Evolutionary conservation across 306 rosid genomes (phyloP).

Genomic region (Cucumis hystrix): DNA sequence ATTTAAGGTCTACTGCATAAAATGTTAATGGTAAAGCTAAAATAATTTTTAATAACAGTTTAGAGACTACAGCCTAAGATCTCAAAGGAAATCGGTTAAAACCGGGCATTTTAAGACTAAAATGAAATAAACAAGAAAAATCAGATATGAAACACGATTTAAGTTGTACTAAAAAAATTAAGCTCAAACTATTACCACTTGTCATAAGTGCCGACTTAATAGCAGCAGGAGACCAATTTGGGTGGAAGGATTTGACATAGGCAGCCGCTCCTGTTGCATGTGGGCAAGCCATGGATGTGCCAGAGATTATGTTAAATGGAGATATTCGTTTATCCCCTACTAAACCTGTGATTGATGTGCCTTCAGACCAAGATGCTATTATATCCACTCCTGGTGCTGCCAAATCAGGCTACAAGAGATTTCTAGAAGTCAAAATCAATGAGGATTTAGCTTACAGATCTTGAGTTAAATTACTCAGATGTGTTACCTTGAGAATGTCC

Average conservation of each 20-base stretch:
- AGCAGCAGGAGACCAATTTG: conserved; percentile 29
- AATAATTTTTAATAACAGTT: not conserved
- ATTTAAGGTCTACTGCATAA: no score
- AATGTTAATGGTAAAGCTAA: not conserved
- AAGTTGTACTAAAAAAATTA: not conserved
- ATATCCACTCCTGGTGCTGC: conserved; percentile 24
- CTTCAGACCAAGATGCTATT: conserved; percentile 18
- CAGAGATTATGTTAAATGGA: conserved; percentile 17
- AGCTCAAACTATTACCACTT: not conserved
- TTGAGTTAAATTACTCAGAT: not conserved
- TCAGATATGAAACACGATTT: not conserved
- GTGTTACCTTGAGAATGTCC: conserved; percentile 14
- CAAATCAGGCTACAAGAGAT: conserved; percentile 18
- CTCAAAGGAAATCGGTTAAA: not conserved
- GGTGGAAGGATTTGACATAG: conserved; percentile 21
- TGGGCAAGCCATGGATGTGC: conserved; percentile 33
- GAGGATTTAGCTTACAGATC: not conserved
- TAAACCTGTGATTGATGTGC: not conserved
- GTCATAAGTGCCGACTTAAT: conserved; percentile 28
- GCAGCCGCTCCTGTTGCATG: conserved; percentile 21
- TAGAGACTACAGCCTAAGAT: not conserved
- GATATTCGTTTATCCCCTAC: not conserved
- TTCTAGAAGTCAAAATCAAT: not conserved
- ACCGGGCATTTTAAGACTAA: not conserved
- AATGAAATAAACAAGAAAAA: not conserved